Evolutionary conservation across 2,329 filamentous ascomycete species (phyloP).

Genomic region (Cladophialophora psammophila): DNA sequence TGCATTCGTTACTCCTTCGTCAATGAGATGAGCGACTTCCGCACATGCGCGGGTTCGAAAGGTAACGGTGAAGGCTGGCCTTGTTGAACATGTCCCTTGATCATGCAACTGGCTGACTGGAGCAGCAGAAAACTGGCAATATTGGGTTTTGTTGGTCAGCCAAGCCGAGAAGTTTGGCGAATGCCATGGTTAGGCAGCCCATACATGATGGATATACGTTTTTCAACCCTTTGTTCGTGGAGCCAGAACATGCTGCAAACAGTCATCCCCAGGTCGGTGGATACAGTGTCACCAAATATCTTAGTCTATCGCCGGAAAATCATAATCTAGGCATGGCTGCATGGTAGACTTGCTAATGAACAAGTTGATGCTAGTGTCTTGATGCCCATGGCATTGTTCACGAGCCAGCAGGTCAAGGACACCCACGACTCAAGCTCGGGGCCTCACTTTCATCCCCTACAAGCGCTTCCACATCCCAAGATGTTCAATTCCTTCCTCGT

Average conservation of each 20-base stretch:
- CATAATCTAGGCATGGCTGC: background rate
- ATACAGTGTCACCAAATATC: background rate
- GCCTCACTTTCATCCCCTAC: conserved; percentile 4
- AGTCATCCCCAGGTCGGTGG: background rate
- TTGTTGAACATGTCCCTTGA: background rate
- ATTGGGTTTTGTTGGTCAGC: background rate
- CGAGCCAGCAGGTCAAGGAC: background rate
- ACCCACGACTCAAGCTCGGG: background rate
- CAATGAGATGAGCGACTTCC: background rate
- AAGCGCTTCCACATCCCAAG: conserved; percentile 77
- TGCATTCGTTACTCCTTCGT: background rate
- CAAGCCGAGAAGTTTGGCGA: background rate
- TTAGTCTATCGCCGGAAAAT: background rate
- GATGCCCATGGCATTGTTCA: background rate
- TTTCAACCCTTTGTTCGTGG: background rate
- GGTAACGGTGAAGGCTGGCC: background rate
- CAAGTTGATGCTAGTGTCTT: background rate
- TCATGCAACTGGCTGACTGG: background rate
- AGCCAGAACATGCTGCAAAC: background rate
- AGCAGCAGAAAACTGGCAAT: background rate
- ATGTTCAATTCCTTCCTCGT: conserved; percentile 84
- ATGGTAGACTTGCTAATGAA: background rate
- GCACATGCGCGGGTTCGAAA: background rate
- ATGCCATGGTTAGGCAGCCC: background rate
- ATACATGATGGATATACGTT: too few relatives aligned